Evolutionary conservation across 2,329 filamentous ascomycete species (phyloP), one percentile per base, ranked within the genome.

Genomic region (Fusarium nurragi): DNA sequence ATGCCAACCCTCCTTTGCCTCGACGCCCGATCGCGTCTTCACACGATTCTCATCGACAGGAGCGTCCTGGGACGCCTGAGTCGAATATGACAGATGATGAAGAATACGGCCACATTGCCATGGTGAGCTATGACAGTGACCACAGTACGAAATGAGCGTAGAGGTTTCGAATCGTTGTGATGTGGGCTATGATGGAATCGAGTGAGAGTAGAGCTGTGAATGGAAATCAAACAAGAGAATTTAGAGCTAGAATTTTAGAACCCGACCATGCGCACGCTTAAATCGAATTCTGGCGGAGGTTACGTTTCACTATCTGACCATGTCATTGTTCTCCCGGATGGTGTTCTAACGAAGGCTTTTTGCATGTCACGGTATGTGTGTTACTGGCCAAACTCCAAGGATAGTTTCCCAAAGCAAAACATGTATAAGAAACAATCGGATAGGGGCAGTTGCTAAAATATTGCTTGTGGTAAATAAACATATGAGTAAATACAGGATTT

Each of bases 41-140:
- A 10, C 48, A 43, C 3, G 53, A 57, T 13, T 38, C 59, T 6
- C 32, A 54, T 8, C 52, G 54, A 14, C 44, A 64, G 34, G 40
- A 62, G 10, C 66, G 71, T 18, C 65, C 73, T 9, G 55, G 68
- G 41, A 73, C 75, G 6, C 72, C 71, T 4, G 68, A 67, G 5
- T 68, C 71, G 6, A 70, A 73, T 50, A 51, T 56, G 16, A 64
- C 65, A 2, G 77, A 78, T 9, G 75, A 79, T 11, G 78, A 76
- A 16, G 76, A 76, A 30, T 77, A 76, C 43, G 65, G 64, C 3
- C 72, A 69, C 6, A 81, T 80, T 30, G 68, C 60, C 22, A 78
- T 81, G 79, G 70, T 77, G 21, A 72, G 76, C 38, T 73, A 80
- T 34, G 77, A 77, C 13, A 73, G 59, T 6, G 64, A 66, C 18